Conservation (phyloP, 768 basidiomycete genomes). For the Austroboletus eburneus region DNA sequence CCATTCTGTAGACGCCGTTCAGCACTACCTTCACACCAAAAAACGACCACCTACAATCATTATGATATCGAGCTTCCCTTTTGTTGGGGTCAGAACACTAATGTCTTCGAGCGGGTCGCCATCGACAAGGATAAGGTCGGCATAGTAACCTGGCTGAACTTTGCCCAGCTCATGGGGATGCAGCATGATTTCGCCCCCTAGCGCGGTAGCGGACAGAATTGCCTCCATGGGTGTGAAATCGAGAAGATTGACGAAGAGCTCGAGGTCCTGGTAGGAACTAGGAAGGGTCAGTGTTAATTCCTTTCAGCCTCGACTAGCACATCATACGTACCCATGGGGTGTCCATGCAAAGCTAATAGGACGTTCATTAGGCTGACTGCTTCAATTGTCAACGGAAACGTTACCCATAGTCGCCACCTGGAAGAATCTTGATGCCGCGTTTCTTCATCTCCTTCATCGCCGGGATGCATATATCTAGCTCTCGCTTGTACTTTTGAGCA, state of each 20-base stretch:
- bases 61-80: slow-evolving; percentile 31
- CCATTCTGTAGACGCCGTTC: slow-evolving; percentile 18
- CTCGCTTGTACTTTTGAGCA: slow-evolving; percentile 25
- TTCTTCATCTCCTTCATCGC: slow-evolving; percentile 35
- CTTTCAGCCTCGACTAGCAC: background rate
- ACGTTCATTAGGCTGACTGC: background rate
- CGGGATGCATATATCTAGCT: slow-evolving; percentile 31
- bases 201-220: slow-evolving; percentile 32
- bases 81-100: slow-evolving; percentile 26
- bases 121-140: slow-evolving; percentile 34
- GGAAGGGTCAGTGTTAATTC: background rate
- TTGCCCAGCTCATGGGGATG: slow-evolving; percentile 36
- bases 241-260: slow-evolving; percentile 34
- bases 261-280: slow-evolving; percentile 35
- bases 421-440: slow-evolving; percentile 34
- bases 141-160: slow-evolving; percentile 34
- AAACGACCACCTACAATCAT: slow-evolving; percentile 27
- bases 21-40: background rate
- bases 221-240: slow-evolving; percentile 36
- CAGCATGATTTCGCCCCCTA: slow-evolving; percentile 35
- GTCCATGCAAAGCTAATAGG: slow-evolving; percentile 27
- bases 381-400: background rate
- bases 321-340: slow-evolving; percentile 24
- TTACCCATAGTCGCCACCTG: slow-evolving; percentile 37
- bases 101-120: slow-evolving; percentile 36